Percentiles rank a stretch among this genome's conserved stretches.
These are phyloP conservation scores for Petunia hybrid DNA, from an alignment of 305 asterid genomes.

Conservation along the genomic window DNA sequence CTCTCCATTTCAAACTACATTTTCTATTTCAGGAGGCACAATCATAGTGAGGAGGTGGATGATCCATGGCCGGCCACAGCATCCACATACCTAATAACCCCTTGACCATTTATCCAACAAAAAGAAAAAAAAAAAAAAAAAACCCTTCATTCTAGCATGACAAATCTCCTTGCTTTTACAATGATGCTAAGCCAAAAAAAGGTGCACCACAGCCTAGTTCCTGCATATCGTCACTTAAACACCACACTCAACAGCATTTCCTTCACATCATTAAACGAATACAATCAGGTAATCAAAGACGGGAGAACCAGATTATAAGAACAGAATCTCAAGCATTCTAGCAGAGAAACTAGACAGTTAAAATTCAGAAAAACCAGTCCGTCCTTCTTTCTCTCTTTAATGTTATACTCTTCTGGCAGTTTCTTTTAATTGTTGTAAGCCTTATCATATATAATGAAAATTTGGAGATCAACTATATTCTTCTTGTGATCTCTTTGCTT, in stretches of 20 bases:
- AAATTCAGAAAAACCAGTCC: not conserved
- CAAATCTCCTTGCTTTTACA: slow-evolving; percentile 18
- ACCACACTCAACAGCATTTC: not conserved
- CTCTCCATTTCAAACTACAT: not conserved
- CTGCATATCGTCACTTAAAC: not conserved
- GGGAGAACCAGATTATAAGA: slow-evolving; percentile 17
- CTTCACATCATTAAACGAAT: slow-evolving; percentile 16
- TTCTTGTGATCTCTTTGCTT: not conserved
- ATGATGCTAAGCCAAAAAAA: slow-evolving; percentile 14
- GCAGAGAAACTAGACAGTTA: slow-evolving; percentile 12
- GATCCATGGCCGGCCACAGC: not conserved
- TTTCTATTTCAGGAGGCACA: slow-evolving; percentile 13
- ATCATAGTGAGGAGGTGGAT: slow-evolving; percentile 8
- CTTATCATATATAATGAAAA: slow-evolving; percentile 21
- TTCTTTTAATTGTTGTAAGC: not conserved
- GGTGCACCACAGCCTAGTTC: not conserved
- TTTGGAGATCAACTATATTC: not conserved
- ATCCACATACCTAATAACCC: slow-evolving; percentile 10
- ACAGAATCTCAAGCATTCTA: not conserved
- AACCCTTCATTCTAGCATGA: not conserved
- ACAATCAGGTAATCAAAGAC: slow-evolving; percentile 10
- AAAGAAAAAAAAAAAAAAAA: not conserved
- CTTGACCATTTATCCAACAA: slow-evolving; percentile 24
- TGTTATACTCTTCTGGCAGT: not conserved
- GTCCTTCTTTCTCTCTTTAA: not conserved